phyloP scores from a whole-genome alignment of 2,329 filamentous ascomycete species.

The Aspergillus sp. region DNA sequence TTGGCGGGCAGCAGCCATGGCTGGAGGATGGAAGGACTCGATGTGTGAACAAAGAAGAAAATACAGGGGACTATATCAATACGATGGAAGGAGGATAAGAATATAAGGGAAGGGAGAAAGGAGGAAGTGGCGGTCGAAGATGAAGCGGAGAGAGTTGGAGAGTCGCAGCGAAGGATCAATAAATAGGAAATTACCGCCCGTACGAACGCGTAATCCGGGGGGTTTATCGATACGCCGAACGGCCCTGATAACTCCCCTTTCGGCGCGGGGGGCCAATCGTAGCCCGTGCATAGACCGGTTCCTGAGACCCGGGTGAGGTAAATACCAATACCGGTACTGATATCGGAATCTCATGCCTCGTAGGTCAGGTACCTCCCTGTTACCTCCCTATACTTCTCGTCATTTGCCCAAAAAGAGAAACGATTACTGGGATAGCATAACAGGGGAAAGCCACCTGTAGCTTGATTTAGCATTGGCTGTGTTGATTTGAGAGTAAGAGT shows the following conservation, averaged over 20 bases:
- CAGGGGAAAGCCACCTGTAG: too few species aligned
- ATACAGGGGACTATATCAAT: too few species aligned
- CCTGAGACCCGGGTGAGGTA: neutral
- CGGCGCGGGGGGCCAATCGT: neutral
- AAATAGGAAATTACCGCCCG: neutral
- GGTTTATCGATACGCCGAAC: neutral
- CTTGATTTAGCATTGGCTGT: too few species aligned
- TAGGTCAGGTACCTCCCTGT: too few species aligned
- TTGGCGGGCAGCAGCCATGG: slow-evolving; percentile 38
- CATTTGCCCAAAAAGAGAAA: too few species aligned
- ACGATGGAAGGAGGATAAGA: neutral
- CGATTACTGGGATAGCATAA: too few species aligned
- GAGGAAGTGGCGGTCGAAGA: neutral
- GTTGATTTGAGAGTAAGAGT: too few species aligned
- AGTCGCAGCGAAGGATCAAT: neutral
- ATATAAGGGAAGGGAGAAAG: neutral
- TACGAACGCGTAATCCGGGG: neutral
- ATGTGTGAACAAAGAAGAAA: neutral
- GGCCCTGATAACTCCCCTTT: neutral
- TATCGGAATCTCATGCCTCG: neutral
- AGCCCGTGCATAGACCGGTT: too few species aligned
- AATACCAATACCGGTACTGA: neutral
- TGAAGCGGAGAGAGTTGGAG: neutral
- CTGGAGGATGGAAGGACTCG: slow-evolving; percentile 10
- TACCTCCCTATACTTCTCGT: too few species aligned